A percentile compares a stretch with the other conserved stretches of the same genome.
Conservation (phyloP, 768 basidiomycete species). For the Suillus fuscotomentosus region DNA sequence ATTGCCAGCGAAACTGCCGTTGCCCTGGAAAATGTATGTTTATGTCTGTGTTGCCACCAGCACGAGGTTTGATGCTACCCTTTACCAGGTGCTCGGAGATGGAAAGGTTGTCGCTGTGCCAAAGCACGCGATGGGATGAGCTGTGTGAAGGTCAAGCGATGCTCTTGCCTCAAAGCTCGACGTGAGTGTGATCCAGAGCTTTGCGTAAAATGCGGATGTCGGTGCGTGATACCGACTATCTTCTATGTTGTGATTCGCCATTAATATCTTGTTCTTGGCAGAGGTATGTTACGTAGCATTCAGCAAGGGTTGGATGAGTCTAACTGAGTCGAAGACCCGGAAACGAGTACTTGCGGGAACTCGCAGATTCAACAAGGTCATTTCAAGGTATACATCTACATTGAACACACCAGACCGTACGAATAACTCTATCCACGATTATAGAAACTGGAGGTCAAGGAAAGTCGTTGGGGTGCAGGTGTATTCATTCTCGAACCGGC, state of each 20-base stretch:
- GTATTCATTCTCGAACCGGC: conserved; percentile 48
- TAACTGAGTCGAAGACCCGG: conserved; percentile 21
- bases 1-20: conserved; percentile 56
- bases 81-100: conserved; percentile 48
- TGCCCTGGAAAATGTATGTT: conserved; percentile 51
- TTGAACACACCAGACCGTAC: not conserved
- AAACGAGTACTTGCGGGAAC: conserved; percentile 43
- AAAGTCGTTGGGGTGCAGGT: conserved; percentile 52
- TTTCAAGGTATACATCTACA: conserved; percentile 41
- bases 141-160: conserved; percentile 39
- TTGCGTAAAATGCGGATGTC: conserved; percentile 51
- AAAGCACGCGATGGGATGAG: conserved; percentile 19
- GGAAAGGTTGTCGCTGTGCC: conserved; percentile 56
- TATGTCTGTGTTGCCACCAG: not conserved
- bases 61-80: not conserved
- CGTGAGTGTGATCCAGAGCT: conserved; percentile 72
- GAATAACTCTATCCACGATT: not conserved
- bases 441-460: conserved; percentile 43
- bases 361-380: conserved; percentile 44
- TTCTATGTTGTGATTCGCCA: not conserved
- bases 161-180: conserved; percentile 48
- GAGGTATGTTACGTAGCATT: conserved; percentile 17
- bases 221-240: conserved; percentile 31
- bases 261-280: conserved; percentile 7
- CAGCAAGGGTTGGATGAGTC: not conserved